Percentiles rank a stretch among this genome's conserved stretches.
Evolutionary conservation across 495 filamentous ascomycete genomes (phyloP).

Genomic region (Aspergillus ellipticus): DNA sequence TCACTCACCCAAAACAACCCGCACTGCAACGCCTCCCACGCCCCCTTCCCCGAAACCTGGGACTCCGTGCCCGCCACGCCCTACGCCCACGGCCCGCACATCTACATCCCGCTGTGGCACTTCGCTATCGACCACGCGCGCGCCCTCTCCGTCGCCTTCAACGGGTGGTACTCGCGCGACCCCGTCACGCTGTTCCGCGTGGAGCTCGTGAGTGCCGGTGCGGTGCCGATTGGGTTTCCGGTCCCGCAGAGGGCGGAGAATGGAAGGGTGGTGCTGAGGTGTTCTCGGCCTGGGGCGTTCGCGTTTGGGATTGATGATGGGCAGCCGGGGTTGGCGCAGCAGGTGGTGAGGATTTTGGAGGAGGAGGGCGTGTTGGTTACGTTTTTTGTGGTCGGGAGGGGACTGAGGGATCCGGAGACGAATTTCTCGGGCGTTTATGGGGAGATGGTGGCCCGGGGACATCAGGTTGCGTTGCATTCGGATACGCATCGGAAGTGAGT

Average conservation of each 20-base stretch:
- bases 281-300: slow-evolving; percentile 69
- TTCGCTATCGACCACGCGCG: slow-evolving; percentile 62
- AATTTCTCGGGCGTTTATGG: slow-evolving; percentile 63
- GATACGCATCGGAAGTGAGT: slow-evolving; percentile 66
- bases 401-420: slow-evolving; percentile 54
- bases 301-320: slow-evolving; percentile 83
- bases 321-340: slow-evolving; percentile 55
- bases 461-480: slow-evolving; percentile 72
- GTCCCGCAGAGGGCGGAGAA: slow-evolving; percentile 61
- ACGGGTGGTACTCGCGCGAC: slow-evolving; percentile 60
- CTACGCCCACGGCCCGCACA: slow-evolving; percentile 51
- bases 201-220: slow-evolving; percentile 56
- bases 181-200: slow-evolving; percentile 55
- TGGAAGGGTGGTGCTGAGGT: slow-evolving; percentile 59
- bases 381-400: slow-evolving; percentile 73
- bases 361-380: slow-evolving; percentile 64
- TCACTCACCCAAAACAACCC: slow-evolving; percentile 71
- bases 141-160: slow-evolving; percentile 61
- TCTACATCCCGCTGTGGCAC: slow-evolving; percentile 73
- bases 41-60: slow-evolving; percentile 71
- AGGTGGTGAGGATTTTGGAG: slow-evolving; percentile 63
- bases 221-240: slow-evolving; percentile 40
- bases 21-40: slow-evolving; percentile 52
- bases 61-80: slow-evolving; percentile 67
- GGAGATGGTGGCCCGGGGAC: slow-evolving; percentile 61